These are phyloP conservation scores for Epichloe aotearoae DNA, from an alignment of 2,329 filamentous ascomycete species.

Conservation along the genomic window DNA sequence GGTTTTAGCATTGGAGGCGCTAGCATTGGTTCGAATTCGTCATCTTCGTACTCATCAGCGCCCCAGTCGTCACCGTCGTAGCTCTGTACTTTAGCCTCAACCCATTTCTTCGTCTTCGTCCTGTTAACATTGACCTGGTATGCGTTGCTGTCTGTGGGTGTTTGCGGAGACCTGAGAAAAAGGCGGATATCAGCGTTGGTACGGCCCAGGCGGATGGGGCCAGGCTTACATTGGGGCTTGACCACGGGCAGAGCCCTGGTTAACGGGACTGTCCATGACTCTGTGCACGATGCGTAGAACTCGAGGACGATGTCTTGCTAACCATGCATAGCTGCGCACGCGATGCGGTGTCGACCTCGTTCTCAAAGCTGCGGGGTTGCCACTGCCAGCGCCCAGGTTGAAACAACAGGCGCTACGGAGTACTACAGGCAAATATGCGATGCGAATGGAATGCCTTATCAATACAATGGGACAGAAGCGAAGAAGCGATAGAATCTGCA, in stretches of 20 bases:
- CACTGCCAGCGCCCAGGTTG: neutral
- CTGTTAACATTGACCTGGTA: conserved; percentile 83
- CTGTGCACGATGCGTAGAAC: neutral
- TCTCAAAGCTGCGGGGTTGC: neutral
- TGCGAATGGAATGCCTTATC: neutral
- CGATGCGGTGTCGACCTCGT: neutral
- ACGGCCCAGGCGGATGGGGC: neutral
- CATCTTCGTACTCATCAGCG: conserved; percentile 52
- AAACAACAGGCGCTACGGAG: no score
- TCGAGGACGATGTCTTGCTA: neutral
- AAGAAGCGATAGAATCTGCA: neutral
- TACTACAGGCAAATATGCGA: no score
- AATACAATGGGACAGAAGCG: neutral
- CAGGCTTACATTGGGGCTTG: conserved; percentile 16
- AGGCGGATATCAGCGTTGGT: conserved; percentile 6
- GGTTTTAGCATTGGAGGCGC: neutral
- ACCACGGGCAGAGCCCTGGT: conserved; percentile 15
- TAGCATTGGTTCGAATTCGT: conserved; percentile 27
- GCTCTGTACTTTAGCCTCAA: conserved; percentile 70
- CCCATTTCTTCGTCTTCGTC: conserved; percentile 88
- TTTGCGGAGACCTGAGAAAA: conserved; percentile 16
- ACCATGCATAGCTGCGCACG: conserved; percentile 2
- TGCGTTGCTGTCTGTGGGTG: conserved; percentile 19
- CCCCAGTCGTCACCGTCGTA: conserved; percentile 96
- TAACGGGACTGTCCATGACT: conserved; percentile 19